A percentile compares a stretch with the other conserved stretches of the same genome.
Conservation (phyloP, 495 filamentous ascomycete genomes). For the Tuber microsphaerosporum region DNA sequence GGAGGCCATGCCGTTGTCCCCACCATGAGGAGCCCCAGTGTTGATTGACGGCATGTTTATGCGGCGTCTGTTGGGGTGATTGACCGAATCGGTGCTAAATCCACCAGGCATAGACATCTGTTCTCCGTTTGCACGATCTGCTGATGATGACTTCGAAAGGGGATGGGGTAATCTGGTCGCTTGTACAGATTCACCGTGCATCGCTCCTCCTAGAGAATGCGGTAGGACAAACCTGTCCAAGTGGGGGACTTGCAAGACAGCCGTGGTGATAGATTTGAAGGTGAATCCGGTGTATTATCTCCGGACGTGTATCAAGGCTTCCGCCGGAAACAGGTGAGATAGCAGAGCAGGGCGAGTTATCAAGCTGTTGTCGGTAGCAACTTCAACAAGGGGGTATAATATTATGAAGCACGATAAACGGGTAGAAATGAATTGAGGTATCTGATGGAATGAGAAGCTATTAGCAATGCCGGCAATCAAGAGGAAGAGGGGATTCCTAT, state of each 20-base stretch:
- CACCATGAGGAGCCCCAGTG: slow-evolving; percentile 54
- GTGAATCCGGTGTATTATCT: slow-evolving; percentile 34
- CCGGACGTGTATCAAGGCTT: slow-evolving; percentile 35
- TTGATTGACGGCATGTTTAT: slow-evolving; percentile 91
- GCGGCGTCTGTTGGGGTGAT: slow-evolving; percentile 69
- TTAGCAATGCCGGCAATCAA: slow-evolving; percentile 29
- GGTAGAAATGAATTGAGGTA: slow-evolving; percentile 18
- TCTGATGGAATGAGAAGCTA: slow-evolving; percentile 27
- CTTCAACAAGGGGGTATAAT: not conserved
- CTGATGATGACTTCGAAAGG: slow-evolving; percentile 67
- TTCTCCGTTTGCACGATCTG: slow-evolving; percentile 59
- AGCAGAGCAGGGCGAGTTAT: not conserved
- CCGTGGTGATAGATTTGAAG: slow-evolving; percentile 40
- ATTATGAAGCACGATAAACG: not conserved
- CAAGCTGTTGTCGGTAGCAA: not conserved
- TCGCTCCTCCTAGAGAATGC: slow-evolving; percentile 24
- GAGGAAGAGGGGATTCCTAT: slow-evolving; percentile 6
- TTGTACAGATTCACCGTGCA: slow-evolving; percentile 41
- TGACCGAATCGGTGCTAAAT: slow-evolving; percentile 43
- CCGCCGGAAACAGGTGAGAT: slow-evolving; percentile 11
- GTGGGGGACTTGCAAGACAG: slow-evolving; percentile 35
- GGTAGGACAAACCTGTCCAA: slow-evolving; percentile 42
- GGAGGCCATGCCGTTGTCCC: slow-evolving; percentile 67
- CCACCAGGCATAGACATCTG: slow-evolving; percentile 55
- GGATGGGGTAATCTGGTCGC: slow-evolving; percentile 55